Evolutionary conservation across 1,139 yeast species (phyloP).

Genomic region (Oligophagozyma castellii): DNA sequence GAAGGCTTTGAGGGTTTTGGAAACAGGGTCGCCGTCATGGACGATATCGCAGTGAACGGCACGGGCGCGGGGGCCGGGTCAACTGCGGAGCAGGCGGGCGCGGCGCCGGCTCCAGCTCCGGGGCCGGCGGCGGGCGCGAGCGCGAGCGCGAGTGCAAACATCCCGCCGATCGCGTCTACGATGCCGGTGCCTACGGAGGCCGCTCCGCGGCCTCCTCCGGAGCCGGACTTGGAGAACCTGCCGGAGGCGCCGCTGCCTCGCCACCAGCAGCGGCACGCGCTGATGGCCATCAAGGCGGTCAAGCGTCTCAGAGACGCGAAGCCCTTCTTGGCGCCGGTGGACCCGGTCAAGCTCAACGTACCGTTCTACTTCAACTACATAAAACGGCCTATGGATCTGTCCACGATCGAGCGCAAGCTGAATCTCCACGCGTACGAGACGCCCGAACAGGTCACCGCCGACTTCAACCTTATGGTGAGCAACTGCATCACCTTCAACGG

Average conservation of each 20-base stretch:
- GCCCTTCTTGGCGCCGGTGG: conserved; percentile 86
- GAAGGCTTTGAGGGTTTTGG: too few species aligned
- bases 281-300: conserved; percentile 61
- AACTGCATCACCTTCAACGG: conserved; percentile 86
- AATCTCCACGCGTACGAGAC: conserved; percentile 54
- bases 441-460: conserved; percentile 56
- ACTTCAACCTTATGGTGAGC: conserved; percentile 71
- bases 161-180: background rate
- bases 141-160: too few species aligned
- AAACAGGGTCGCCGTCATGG: too few species aligned
- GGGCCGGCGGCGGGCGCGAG: too few species aligned
- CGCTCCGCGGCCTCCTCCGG: conserved; percentile 59
- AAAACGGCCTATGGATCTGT: conserved; percentile 82
- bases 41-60: too few species aligned
- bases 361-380: conserved; percentile 83
- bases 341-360: conserved; percentile 71
- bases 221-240: conserved; percentile 58
- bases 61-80: too few species aligned
- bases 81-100: too few species aligned
- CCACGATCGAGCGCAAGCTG: conserved; percentile 78
- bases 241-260: conserved; percentile 66
- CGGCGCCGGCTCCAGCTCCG: too few species aligned
- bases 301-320: conserved; percentile 85
- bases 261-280: conserved; percentile 57
- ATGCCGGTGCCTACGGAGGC: conserved; percentile 24